Base-by-base conservation (phyloP, 768 basidiomycete species). In the Hygrocybe punicea region DNA sequence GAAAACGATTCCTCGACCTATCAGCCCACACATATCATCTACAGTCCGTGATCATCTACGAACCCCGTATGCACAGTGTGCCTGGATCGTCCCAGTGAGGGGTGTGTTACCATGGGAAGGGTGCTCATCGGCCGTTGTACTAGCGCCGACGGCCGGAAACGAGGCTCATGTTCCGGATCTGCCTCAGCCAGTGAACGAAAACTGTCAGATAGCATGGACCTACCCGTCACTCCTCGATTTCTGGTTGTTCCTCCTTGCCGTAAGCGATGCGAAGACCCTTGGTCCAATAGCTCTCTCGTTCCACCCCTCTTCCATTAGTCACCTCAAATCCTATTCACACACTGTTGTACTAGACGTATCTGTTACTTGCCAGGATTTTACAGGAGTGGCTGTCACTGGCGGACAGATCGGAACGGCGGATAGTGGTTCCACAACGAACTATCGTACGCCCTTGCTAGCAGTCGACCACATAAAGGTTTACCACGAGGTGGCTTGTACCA, bases 61-160 rank as follows among this genome's bases (percentile, higher is more conserved):
- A 61, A 68, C 17, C 54, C 60, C 24, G 65, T 76, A 74, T 60
- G 62, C 73, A 49, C 79, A 83, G 49, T 71, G 69, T 48, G 78
- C 80, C 7, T 86, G 84, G 84, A 62, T 85, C 14, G 74, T 86
- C 36, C 84, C 84, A 39, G 65, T 85, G 5, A 78, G 83, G 11
- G 84, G 84, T 14, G 64, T 58, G 24, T 60, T 79, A 40, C 82
- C 81, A 36, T 85, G 81, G 80, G 67, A 69, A 10, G 68, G 66
- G 29, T 75, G 75, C 48, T 77, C 82, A 9, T 60, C 67, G 42
- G 83, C 78, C 8, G 66, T 70, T 13, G 53, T 83, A n/a, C 65
- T 58, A 58, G 37, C 47, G 23, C 59, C 60, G n/a, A 53, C 63
- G 13, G 19, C 29, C 29, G 21, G n/a, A 14, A 17, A 45, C 24